phyloP scores from a whole-genome alignment of 495 filamentous ascomycete species.

The Penicillium canescens region DNA sequence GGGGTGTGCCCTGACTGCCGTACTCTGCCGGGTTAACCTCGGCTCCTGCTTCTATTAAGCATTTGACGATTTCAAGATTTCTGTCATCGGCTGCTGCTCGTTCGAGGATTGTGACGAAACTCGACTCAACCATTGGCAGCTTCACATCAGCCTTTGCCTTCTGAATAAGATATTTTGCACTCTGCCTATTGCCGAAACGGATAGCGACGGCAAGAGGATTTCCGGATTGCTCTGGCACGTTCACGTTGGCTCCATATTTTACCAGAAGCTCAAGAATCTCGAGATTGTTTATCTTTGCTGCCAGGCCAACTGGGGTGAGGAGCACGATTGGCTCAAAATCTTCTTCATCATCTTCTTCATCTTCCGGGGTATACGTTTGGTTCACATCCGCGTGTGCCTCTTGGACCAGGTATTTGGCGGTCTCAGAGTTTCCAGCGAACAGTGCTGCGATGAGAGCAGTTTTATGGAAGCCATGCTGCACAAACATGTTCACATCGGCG shows the following conservation, averaged over 20 bases:
- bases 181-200: not conserved
- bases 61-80: constrained; percentile 20
- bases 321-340: not conserved
- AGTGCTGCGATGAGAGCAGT: constrained; percentile 20
- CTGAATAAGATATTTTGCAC: not conserved
- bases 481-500: constrained; percentile 25
- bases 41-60: constrained; percentile 25
- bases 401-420: constrained; percentile 23
- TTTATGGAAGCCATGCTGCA: constrained; percentile 10
- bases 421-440: constrained; percentile 7
- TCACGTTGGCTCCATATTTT: not conserved
- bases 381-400: constrained; percentile 25
- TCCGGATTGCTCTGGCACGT: not conserved
- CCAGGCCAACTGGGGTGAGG: not conserved
- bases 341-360: not conserved
- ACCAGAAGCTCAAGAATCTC: not conserved
- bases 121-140: not conserved
- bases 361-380: not conserved
- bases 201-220: not conserved
- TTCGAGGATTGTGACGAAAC: not conserved
- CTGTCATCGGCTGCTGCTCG: not conserved
- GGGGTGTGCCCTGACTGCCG: not conserved
- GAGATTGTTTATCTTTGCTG: not conserved
- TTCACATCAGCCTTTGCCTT: not conserved
- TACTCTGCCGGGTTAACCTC: constrained; percentile 16